Percentiles rank a stretch among this genome's conserved stretches.
These are phyloP conservation scores for Huiozyma sinensis DNA, from an alignment of 805 yeast species.

Conservation along the genomic window DNA sequence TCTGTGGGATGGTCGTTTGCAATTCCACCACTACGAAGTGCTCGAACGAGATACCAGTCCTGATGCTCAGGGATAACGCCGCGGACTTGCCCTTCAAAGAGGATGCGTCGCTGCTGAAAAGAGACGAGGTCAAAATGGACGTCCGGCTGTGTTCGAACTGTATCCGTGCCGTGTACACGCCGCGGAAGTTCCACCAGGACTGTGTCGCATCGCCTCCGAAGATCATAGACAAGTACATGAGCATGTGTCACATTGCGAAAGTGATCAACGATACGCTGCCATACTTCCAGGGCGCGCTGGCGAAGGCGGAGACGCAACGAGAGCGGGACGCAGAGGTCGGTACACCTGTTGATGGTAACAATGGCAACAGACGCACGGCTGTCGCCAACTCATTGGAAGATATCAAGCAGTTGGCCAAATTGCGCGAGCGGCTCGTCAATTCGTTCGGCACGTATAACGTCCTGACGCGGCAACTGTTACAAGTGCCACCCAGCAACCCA, in stretches of 20 bases:
- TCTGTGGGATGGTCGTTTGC: conserved; percentile 80
- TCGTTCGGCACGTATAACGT: conserved; percentile 42
- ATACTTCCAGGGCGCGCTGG: conserved; percentile 32
- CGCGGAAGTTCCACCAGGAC: conserved; percentile 40
- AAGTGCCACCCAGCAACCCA: conserved; percentile 24
- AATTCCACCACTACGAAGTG: conserved; percentile 54
- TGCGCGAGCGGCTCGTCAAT: conserved; percentile 38
- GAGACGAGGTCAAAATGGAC: conserved; percentile 14
- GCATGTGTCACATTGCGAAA: conserved; percentile 30
- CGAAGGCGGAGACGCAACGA: conserved; percentile 26
- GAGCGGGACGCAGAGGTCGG: conserved; percentile 12
- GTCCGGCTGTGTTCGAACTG: conserved; percentile 64
- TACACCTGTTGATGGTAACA: conserved; percentile 13
- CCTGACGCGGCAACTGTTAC: conserved; percentile 35
- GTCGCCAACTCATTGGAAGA: not conserved
- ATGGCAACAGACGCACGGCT: not conserved
- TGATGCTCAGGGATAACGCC: conserved; percentile 16
- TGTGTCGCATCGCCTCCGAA: conserved; percentile 25
- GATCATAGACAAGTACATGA: conserved; percentile 32
- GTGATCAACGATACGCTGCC: conserved; percentile 35
- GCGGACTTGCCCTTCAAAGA: conserved; percentile 16
- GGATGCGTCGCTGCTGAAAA: conserved; percentile 7
- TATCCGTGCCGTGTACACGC: conserved; percentile 48
- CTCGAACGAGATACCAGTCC: conserved; percentile 56
- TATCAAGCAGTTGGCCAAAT: conserved; percentile 15